phyloP scores from a whole-genome alignment of 2,329 filamentous ascomycete species.

The Colletotrichum gigasporum region DNA sequence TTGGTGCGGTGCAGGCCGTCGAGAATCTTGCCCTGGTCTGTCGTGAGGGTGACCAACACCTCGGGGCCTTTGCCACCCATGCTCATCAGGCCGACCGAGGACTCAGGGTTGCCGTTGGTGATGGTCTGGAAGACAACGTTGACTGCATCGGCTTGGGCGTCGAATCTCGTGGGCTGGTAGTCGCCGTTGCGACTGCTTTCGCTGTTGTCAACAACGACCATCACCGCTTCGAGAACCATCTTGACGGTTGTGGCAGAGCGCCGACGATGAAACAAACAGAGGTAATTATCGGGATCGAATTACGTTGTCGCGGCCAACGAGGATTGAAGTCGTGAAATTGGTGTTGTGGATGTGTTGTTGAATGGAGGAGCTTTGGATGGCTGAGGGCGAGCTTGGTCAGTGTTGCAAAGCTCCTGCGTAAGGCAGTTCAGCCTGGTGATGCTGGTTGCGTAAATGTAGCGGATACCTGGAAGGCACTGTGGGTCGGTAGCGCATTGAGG shows the following conservation, averaged over 20 bases:
- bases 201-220: conserved; percentile 99
- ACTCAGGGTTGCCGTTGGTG: conserved; percentile 94
- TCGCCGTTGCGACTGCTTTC: conserved; percentile 98
- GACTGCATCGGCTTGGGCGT: conserved; percentile 94
- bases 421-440: conserved; percentile 56
- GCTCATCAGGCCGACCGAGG: conserved; percentile 96
- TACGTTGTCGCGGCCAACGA: neutral
- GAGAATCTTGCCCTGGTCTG: conserved; percentile 94
- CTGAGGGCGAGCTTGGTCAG: conserved; percentile 39
- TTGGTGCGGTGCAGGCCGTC: conserved; percentile 90
- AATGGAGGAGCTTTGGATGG: conserved; percentile 28
- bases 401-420: conserved; percentile 43
- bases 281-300: neutral
- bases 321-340: neutral
- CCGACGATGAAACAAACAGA: neutral
- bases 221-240: conserved; percentile 99
- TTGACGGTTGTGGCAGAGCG: conserved; percentile 57
- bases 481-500: neutral
- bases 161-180: conserved; percentile 89
- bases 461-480: neutral
- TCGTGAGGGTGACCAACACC: conserved; percentile 94
- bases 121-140: conserved; percentile 96
- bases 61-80: conserved; percentile 99
- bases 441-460: conserved; percentile 23
- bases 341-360: conserved; percentile 13